These are phyloP conservation scores for Hypoxylon sp. DNA, from an alignment of 2,329 filamentous ascomycete species.

Conservation along the genomic window DNA sequence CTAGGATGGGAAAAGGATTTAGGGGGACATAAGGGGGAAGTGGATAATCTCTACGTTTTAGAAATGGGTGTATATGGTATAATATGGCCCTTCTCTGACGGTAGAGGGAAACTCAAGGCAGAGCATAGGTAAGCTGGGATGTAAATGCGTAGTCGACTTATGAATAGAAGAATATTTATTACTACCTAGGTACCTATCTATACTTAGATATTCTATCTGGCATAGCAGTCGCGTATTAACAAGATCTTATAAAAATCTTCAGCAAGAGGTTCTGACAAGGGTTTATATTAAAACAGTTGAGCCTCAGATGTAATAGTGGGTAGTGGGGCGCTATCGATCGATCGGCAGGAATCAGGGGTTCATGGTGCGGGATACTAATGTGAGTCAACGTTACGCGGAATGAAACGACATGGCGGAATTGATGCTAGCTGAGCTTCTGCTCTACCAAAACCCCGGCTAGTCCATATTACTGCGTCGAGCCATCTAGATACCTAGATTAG, in stretches of 20 bases:
- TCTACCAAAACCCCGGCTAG: neutral
- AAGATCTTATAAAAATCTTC: neutral
- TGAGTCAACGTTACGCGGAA: neutral
- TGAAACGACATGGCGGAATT: neutral
- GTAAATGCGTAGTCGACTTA: neutral
- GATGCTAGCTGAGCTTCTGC: neutral
- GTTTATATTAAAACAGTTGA: neutral
- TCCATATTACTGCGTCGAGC: neutral
- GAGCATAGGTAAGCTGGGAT: neutral
- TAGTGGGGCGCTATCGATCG: neutral
- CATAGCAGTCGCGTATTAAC: neutral
- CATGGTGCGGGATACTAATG: neutral
- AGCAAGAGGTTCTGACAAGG: neutral
- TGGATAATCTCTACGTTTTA: neutral
- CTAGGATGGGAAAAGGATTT: constrained; percentile 5
- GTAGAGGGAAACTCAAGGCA: neutral
- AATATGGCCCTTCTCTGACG: neutral
- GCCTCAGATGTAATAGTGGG: neutral
- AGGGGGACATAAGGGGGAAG: too few relatives aligned
- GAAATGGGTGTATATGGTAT: neutral
- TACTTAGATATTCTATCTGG: neutral
- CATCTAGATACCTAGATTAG: neutral
- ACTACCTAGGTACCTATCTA: neutral
- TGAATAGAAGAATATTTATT: constrained; percentile 2
- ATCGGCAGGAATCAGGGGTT: neutral